Evolutionary conservation across 2,329 filamentous ascomycete genomes (phyloP), one percentile per base, ranked within the genome.

Genomic region (Claviceps pazoutovae): DNA sequence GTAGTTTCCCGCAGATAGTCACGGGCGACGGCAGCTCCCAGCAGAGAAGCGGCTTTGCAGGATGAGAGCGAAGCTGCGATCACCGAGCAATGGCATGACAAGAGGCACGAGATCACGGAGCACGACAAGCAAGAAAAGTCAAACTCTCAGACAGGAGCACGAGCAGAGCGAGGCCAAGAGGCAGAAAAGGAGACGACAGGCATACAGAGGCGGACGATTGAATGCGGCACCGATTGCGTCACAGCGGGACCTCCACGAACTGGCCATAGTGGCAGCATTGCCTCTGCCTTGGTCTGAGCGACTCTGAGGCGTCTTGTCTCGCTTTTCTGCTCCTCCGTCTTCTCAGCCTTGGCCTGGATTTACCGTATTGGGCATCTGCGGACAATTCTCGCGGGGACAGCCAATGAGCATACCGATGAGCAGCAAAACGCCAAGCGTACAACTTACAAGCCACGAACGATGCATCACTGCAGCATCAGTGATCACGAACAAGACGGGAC

Each of bases 211-310:
- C 44, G 53, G 38, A 26, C 47, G 53, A 51, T 50, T 21, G 50
- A 44, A 50, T 49, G 53, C 50, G 50, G 53, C 50, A 49, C 41
- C 19, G 53, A 54, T 34, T 34, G 30, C 30, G 30, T 34, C 30
- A 34, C 42, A 46, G 51, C 48, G 48, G 48, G 48, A 50, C 51
- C 36, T 51, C 16, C 34, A 16, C 38, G 21, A 46, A 23, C 26
- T 34, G 30, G 30, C 9, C 9, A 34, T 11, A 34, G 30, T 9
- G 30, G 9, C 30, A 4, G 30, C 30, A 34, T 34, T 34, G 30
- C 9, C 30, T 34, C 30, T 34, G 30, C 30, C 30, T 34, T 34
- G 30, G 30, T 34, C 30, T 34, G 30, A 34, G 3, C 30, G 9
- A 34, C 30, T 34, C 30, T 34, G 30, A 34, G 30, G 30, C 30